These are phyloP conservation scores for Globisporangium spiculum DNA, from an alignment of 352 stramenopile genomes.

Conservation along the genomic window DNA sequence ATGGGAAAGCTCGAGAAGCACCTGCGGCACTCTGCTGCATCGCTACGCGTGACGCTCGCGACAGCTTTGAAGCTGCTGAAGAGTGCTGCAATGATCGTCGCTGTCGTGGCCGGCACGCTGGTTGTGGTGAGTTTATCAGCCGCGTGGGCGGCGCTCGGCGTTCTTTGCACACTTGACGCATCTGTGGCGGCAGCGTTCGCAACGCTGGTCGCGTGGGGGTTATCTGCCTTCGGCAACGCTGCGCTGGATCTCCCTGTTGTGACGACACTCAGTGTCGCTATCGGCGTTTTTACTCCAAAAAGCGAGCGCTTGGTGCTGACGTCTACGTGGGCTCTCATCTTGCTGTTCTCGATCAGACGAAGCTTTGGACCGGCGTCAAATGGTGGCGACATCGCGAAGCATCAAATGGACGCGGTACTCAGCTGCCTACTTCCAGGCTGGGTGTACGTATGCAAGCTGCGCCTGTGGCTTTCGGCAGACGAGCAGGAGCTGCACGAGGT, in stretches of 20 bases:
- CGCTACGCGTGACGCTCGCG: neutral
- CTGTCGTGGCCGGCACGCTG: neutral
- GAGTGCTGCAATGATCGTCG: constrained; percentile 1
- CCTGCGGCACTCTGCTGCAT: neutral
- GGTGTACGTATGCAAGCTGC: constrained; percentile 19
- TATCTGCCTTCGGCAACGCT: constrained; percentile 11
- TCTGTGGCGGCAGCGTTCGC: neutral
- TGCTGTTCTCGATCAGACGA: neutral
- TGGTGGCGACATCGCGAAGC: neutral
- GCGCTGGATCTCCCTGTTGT: neutral
- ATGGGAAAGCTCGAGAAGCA: constrained; percentile 1
- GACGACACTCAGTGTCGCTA: constrained; percentile 10
- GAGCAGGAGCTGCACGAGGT: constrained; percentile 4
- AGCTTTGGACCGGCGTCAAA: neutral
- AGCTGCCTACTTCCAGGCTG: constrained; percentile 26
- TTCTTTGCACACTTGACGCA: neutral
- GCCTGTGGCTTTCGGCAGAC: constrained; percentile 6
- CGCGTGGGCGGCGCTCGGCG: neutral
- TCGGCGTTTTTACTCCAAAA: neutral
- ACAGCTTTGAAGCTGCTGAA: constrained; percentile 5
- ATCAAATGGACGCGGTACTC: neutral
- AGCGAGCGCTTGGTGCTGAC: neutral
- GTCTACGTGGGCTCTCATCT: neutral
- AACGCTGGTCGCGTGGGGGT: neutral
- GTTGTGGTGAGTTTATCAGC: neutral